Evolutionary conservation across 2,329 filamentous ascomycete species (phyloP), one percentile per base, ranked within the genome.

Genomic region (Neonectria magnoliae): DNA sequence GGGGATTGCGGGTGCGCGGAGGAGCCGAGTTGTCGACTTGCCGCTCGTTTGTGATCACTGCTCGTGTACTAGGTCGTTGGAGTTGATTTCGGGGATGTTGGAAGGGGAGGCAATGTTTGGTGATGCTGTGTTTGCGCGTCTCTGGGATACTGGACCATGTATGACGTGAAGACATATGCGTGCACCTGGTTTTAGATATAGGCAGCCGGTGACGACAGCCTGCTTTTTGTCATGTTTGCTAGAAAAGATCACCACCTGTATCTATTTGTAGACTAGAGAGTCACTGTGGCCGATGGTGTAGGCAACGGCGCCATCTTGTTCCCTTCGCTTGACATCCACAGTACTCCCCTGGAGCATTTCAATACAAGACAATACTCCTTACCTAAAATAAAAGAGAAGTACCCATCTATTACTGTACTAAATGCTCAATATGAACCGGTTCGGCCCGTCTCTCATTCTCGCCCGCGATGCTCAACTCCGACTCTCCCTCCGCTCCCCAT

Each of bases 221-320:
- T 50, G 44, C 52, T 33, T 56, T 22, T 42, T 25, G 45, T 25
- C 25, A 25, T 25, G 6, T 25, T 25, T 25, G 25, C 13, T 33
- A 13, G 31, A 13, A 33, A 33, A 13, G 31, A 10, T 13, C 31
- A 13, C 31, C 3, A 4, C 11, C 25, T 25, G 25, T 25, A 13
- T 33, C 31, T 33, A 33, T 33, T 33, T 13, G 31, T 18, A 31
- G 25, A 25, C 25, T 25, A 5, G 25, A 6, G 47, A 29, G 47
- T 31, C 47, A 29, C 29, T 38, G 38, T 29, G 48, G 45, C 45
- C 25, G 45, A 45, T 59, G 47, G 60, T 57, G 57, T 38, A 45
- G 4, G 4, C 47, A 45, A 2, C 10, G 9, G 11, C 31, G 31
- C 31, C 31, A 13, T 33, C 31, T 33, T 10, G 31, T 33, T 13